Conservation (phyloP, 176 grass and related monocot genomes). For the Zoysia japonica region DNA sequence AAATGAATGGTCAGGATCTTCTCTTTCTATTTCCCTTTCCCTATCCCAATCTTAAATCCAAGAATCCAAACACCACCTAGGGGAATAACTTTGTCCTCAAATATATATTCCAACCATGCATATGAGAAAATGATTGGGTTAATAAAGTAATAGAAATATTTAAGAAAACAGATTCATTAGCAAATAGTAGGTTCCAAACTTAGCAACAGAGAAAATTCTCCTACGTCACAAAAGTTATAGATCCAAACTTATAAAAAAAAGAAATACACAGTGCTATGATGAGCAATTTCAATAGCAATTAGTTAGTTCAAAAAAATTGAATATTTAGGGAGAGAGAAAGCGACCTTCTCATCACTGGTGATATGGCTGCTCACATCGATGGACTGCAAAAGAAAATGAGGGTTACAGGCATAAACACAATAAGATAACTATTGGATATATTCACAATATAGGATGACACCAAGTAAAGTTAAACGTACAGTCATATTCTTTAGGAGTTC, state of each 20-base stretch:
- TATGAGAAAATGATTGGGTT: neutral
- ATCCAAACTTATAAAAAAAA: too few species aligned
- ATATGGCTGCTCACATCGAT: slow-evolving; percentile 74
- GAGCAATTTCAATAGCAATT: neutral
- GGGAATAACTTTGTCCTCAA: too few species aligned
- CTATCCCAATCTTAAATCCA: too few species aligned
- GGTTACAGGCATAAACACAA: neutral
- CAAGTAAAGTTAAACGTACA: slow-evolving; percentile 33
- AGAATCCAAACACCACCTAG: too few species aligned
- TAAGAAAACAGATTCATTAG: neutral
- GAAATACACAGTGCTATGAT: too few species aligned
- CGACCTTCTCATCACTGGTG: slow-evolving; percentile 77
- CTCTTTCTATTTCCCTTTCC: too few species aligned
- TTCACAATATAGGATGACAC: neutral
- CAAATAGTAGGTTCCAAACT: too few species aligned
- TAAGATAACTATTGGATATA: neutral
- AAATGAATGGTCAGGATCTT: too few species aligned
- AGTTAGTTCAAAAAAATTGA: neutral
- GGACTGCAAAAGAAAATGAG: slow-evolving; percentile 54
- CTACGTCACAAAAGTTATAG: neutral
- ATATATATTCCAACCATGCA: neutral
- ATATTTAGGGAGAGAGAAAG: neutral
- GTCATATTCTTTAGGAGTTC: slow-evolving; percentile 85
- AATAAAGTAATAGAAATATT: neutral
- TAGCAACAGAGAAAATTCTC: neutral